These are phyloP conservation scores for Osmanthus fragrans DNA, from an alignment of 257 asterid genomes.

Conservation along the genomic window DNA sequence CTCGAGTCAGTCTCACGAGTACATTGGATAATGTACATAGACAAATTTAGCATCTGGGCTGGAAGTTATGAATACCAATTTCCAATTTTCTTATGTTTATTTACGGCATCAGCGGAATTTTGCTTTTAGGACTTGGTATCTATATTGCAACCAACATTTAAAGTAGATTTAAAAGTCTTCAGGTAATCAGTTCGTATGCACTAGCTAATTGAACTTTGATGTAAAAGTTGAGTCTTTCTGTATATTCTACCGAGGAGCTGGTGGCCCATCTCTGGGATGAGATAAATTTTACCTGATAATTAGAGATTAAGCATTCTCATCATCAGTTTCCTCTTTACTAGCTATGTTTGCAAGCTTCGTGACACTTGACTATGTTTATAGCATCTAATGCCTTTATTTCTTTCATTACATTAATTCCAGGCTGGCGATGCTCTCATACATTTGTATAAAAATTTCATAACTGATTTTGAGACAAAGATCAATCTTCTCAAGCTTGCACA, in stretches of 20 bases:
- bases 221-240: background rate
- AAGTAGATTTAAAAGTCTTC: background rate
- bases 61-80: background rate
- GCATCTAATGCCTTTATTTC: constrained; percentile 13
- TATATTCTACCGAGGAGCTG: background rate
- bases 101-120: background rate
- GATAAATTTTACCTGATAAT: background rate
- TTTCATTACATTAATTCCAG: constrained; percentile 39
- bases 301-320: background rate
- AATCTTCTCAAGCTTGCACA: constrained; percentile 97
- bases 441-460: constrained; percentile 80
- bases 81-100: background rate
- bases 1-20: background rate
- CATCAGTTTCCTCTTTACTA: background rate
- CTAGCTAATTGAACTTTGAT: background rate
- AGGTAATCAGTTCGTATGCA: background rate
- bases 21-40: background rate
- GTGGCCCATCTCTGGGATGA: background rate
- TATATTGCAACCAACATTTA: background rate
- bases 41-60: background rate
- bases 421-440: constrained; percentile 93
- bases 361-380: background rate
- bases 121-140: background rate
- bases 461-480: constrained; percentile 96
- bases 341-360: background rate